Evolutionary conservation across 2,329 filamentous ascomycete genomes (phyloP).

Genomic region (Cladorrhinum sp.): DNA sequence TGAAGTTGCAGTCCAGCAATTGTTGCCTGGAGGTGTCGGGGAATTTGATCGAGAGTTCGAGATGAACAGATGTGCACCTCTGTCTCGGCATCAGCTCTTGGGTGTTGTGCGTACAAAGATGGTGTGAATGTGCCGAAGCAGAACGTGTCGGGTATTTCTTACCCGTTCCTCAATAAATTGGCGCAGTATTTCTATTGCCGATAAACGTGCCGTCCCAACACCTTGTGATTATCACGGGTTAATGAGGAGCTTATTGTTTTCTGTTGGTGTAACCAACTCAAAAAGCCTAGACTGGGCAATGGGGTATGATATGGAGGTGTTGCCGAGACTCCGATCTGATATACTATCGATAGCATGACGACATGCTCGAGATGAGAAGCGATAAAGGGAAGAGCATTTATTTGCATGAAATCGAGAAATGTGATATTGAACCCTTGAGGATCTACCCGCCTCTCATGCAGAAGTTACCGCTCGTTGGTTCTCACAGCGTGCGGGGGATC

Average conservation of each 20-base stretch:
- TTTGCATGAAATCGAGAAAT: not conserved
- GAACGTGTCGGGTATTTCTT: constrained; percentile 6
- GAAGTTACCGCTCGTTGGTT: no score
- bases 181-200: not conserved
- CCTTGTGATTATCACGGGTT: not conserved
- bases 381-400: no score
- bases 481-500: no score
- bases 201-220: constrained; percentile 4
- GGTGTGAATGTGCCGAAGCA: constrained; percentile 9
- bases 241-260: not conserved
- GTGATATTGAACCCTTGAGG: not conserved
- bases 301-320: not conserved
- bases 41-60: not conserved
- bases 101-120: no score
- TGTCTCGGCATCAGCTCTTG: no score
- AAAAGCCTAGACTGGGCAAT: not conserved
- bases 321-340: not conserved
- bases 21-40: not conserved
- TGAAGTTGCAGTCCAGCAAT: not conserved
- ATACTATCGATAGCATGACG: not conserved
- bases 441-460: not conserved
- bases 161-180: constrained; percentile 5
- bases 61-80: no score
- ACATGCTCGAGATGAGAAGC: not conserved
- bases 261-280: not conserved